Percentiles rank a stretch among this genome's conserved stretches.
Conservation (phyloP, 2,329 filamentous ascomycete species). For the Exophiala mesophila region DNA sequence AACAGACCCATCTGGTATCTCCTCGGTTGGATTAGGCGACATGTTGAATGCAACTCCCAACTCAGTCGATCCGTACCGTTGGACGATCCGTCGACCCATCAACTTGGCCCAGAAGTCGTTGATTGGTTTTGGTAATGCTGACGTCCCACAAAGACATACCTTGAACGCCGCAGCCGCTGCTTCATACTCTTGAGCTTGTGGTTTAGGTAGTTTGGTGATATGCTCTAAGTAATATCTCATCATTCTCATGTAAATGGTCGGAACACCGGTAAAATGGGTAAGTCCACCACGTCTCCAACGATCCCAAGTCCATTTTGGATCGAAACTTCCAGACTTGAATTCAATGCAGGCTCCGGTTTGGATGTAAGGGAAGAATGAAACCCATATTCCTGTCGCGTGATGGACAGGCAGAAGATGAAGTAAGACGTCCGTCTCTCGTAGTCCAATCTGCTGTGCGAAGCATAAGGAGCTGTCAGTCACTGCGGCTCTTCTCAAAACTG, state of each 20-base stretch:
- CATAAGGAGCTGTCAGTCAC: slow-evolving; percentile 27
- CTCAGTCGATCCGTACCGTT: slow-evolving; percentile 43
- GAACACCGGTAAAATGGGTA: slow-evolving; percentile 40
- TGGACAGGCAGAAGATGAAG: slow-evolving; percentile 33
- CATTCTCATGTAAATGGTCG: slow-evolving; percentile 42
- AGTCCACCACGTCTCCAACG: slow-evolving; percentile 33
- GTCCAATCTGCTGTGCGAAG: slow-evolving; percentile 27
- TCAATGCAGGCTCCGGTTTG: slow-evolving; percentile 40
- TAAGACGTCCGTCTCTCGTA: slow-evolving; percentile 30
- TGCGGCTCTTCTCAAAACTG: slow-evolving; percentile 22
- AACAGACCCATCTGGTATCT: slow-evolving; percentile 28
- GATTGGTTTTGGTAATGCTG: slow-evolving; percentile 46
- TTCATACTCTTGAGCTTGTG: slow-evolving; percentile 35
- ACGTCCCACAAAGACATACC: slow-evolving; percentile 35
- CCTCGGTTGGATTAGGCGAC: slow-evolving; percentile 29
- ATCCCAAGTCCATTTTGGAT: slow-evolving; percentile 37
- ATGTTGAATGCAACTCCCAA: slow-evolving; percentile 42
- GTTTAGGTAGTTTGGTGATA: slow-evolving; percentile 19
- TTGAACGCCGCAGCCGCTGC: slow-evolving; percentile 34
- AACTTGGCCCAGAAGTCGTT: slow-evolving; percentile 48
- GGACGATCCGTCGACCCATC: slow-evolving; percentile 40
- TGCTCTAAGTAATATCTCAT: slow-evolving; percentile 31
- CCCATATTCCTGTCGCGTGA: slow-evolving; percentile 30
- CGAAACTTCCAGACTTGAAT: slow-evolving; percentile 39
- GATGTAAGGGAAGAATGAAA: slow-evolving; percentile 35